phyloP scores from a whole-genome alignment of 164 flowering plant species.

The Akebia trifoliata region DNA sequence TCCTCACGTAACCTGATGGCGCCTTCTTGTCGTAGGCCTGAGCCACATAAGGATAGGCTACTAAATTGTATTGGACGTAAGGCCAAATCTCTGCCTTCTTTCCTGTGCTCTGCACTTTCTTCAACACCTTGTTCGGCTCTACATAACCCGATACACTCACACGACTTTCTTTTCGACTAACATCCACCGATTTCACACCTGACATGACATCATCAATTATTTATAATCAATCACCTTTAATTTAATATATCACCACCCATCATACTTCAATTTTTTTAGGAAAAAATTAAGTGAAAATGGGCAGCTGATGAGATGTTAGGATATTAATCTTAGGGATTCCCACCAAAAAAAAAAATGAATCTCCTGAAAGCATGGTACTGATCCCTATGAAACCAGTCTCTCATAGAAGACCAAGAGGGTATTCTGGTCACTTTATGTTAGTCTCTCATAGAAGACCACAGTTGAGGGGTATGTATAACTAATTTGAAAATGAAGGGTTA shows the following conservation, averaged over 20 bases:
- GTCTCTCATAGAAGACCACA: too few relatives aligned
- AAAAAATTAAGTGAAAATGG: too few relatives aligned
- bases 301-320: too few relatives aligned
- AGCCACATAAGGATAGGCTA: constrained; percentile 44
- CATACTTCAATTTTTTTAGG: too few relatives aligned
- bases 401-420: too few relatives aligned
- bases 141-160: constrained; percentile 61
- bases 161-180: constrained; percentile 53
- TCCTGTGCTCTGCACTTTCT: constrained; percentile 58
- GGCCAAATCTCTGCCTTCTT: constrained; percentile 83
- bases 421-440: too few relatives aligned
- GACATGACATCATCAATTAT: neutral
- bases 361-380: too few relatives aligned
- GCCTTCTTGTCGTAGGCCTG: constrained; percentile 73
- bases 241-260: neutral
- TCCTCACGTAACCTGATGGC: constrained; percentile 55
- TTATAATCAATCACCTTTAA: neutral
- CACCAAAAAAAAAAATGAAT: too few relatives aligned
- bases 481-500: too few relatives aligned
- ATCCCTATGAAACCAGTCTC: too few relatives aligned
- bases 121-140: constrained; percentile 64
- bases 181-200: constrained; percentile 55
- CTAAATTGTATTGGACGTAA: constrained; percentile 59
- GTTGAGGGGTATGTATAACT: too few relatives aligned
- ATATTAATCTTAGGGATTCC: too few relatives aligned